Conservation (phyloP, 805 yeast genomes). For the Kuraishia piskuri region DNA sequence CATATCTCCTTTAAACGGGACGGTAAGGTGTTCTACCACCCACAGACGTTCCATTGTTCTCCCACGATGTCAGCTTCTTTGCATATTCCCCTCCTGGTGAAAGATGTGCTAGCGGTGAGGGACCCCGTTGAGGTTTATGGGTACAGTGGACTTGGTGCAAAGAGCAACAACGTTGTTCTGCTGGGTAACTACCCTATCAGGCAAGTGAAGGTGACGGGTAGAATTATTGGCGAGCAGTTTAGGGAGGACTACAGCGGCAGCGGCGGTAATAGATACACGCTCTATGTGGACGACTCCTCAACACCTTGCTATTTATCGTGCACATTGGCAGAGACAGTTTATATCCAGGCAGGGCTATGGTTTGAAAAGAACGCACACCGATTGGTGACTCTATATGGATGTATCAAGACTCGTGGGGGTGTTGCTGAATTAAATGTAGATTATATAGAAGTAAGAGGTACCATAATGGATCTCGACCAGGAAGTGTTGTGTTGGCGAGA, state of each 20-base stretch:
- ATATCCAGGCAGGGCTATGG: neutral
- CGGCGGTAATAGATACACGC: neutral
- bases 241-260: neutral
- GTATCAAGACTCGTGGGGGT: neutral
- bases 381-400: neutral
- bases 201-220: conserved; percentile 26
- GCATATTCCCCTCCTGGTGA: conserved; percentile 20
- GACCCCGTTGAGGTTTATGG: conserved; percentile 18
- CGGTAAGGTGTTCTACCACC: conserved; percentile 23
- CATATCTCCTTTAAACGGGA: conserved; percentile 17
- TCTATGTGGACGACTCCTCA: neutral
- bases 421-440: neutral
- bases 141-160: conserved; percentile 12
- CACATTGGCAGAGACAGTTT: neutral
- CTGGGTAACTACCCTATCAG: conserved; percentile 34
- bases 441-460: neutral
- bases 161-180: conserved; percentile 17
- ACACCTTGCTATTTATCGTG: neutral
- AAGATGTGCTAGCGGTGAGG: conserved; percentile 18
- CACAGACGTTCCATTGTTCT: conserved; percentile 25
- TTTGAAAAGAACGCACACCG: neutral
- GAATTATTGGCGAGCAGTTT: conserved; percentile 10
- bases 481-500: neutral
- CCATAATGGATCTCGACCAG: neutral
- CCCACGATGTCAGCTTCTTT: conserved; percentile 15